A percentile compares a stretch with the other conserved stretches of the same genome.
phyloP scores from a whole-genome alignment of 805 yeast genomes.

The Diddensiella transvaalensis region DNA sequence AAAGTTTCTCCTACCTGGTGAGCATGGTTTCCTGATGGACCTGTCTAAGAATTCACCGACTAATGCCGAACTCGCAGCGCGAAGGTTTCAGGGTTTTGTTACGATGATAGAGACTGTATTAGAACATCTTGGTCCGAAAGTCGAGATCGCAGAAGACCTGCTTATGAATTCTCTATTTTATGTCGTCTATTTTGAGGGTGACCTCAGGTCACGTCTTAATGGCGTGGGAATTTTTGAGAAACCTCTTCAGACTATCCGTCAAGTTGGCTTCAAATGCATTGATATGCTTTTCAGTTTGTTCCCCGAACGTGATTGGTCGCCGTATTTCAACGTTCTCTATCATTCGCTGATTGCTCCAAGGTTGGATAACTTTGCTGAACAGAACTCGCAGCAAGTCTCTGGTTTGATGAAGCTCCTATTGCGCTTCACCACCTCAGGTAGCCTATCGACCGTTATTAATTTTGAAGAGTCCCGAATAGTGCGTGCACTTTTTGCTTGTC shows the following conservation, averaged over 20 bases:
- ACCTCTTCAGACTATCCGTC: slow-evolving; percentile 11
- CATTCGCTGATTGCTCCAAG: slow-evolving; percentile 58
- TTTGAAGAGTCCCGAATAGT: slow-evolving; percentile 55
- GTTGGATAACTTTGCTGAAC: slow-evolving; percentile 62
- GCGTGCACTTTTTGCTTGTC: slow-evolving; percentile 50
- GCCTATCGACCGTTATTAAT: slow-evolving; percentile 49
- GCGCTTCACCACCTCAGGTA: slow-evolving; percentile 49
- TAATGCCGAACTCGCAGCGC: slow-evolving; percentile 9
- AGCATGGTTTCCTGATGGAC: not conserved
- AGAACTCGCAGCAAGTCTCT: slow-evolving; percentile 81
- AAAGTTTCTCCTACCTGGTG: slow-evolving; percentile 31
- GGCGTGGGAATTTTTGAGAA: not conserved
- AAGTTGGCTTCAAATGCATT: slow-evolving; percentile 60
- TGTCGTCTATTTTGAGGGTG: slow-evolving; percentile 48
- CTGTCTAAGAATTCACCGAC: not conserved
- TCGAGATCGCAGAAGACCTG: slow-evolving; percentile 45
- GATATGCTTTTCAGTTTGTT: slow-evolving; percentile 55
- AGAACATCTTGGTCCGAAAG: slow-evolving; percentile 56
- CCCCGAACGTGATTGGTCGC: slow-evolving; percentile 51
- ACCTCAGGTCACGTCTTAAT: slow-evolving; percentile 30
- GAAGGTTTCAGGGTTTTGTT: slow-evolving; percentile 51
- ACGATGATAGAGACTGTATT: slow-evolving; percentile 56
- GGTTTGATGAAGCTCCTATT: slow-evolving; percentile 64
- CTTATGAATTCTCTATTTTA: slow-evolving; percentile 56
- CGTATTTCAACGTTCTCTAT: slow-evolving; percentile 49